These are phyloP conservation scores for Ophiosphaerella korrae DNA, from an alignment of 2,329 filamentous ascomycete genomes.

Conservation along the genomic window DNA sequence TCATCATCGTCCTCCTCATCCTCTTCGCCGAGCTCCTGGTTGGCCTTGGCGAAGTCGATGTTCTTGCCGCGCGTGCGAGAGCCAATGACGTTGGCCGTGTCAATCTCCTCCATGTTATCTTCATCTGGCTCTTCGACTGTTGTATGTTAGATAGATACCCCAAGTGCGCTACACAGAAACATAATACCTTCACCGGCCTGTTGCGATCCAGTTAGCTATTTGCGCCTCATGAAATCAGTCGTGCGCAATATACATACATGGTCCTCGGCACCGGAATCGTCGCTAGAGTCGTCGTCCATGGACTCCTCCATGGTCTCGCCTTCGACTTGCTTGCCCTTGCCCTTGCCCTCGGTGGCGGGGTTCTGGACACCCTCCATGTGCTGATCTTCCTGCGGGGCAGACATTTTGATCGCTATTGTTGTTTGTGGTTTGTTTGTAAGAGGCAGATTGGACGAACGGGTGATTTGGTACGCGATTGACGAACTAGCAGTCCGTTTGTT, in stretches of 20 bases:
- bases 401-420: slow-evolving; percentile 28
- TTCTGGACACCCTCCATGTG: slow-evolving; percentile 46
- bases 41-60: slow-evolving; percentile 93
- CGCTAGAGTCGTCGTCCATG: slow-evolving; percentile 69
- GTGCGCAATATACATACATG: slow-evolving; percentile 53
- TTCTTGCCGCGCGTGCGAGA: slow-evolving; percentile 86
- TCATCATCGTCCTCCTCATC: slow-evolving; percentile 81
- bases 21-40: slow-evolving; percentile 74
- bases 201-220: slow-evolving; percentile 30
- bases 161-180: slow-evolving; percentile 9
- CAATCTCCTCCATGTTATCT: slow-evolving; percentile 87
- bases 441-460: slow-evolving; percentile 2
- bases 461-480: slow-evolving; percentile 15
- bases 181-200: slow-evolving; percentile 46
- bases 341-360: slow-evolving; percentile 66
- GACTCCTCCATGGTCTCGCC: slow-evolving; percentile 73
- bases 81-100: slow-evolving; percentile 82
- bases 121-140: slow-evolving; percentile 70
- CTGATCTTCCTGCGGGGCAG: slow-evolving; percentile 42
- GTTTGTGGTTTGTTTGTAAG: slow-evolving; percentile 4
- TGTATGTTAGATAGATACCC: slow-evolving; percentile 17
- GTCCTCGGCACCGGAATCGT: slow-evolving; percentile 68
- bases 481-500: slow-evolving; percentile 21
- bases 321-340: slow-evolving; percentile 81
- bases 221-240: slow-evolving; percentile 10